These are phyloP conservation scores for Ceratocystis harringtonii DNA, from an alignment of 2,329 filamentous ascomycete genomes.

Conservation along the genomic window DNA sequence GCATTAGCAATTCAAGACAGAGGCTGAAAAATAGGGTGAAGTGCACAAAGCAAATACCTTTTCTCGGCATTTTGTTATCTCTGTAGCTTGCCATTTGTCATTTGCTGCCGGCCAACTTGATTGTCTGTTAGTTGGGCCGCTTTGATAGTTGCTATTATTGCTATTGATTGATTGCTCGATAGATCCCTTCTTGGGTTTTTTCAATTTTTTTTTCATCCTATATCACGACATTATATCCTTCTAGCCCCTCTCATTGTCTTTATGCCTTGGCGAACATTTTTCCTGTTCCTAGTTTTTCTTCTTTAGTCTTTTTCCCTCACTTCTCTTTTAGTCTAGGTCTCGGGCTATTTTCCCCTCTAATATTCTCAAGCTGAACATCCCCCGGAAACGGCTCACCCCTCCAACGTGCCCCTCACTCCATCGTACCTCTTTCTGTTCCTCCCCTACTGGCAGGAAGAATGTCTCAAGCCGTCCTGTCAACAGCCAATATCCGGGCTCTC, in stretches of 20 bases:
- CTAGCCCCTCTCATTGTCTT: conserved; percentile 4
- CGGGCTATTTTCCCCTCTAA: neutral
- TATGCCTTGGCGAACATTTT: neutral
- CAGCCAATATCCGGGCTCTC: conserved; percentile 16
- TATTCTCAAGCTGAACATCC: neutral
- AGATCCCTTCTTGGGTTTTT: neutral
- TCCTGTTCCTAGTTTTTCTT: neutral
- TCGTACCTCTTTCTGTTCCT: neutral
- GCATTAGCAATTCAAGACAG: too few species aligned
- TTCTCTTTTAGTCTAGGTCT: neutral
- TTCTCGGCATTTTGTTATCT: too few species aligned
- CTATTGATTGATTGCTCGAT: neutral
- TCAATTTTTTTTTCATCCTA: neutral
- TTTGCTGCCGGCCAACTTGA: neutral
- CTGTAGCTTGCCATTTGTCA: neutral
- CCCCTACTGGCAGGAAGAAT: neutral
- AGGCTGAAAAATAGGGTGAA: too few species aligned
- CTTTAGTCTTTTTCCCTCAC: neutral
- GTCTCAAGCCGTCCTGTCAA: conserved; percentile 14
- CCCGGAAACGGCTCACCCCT: neutral
- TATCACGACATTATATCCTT: conserved; percentile 3
- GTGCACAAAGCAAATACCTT: too few species aligned
- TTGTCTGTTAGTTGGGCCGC: neutral
- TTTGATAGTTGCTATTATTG: neutral
- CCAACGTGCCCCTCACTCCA: neutral